phyloP scores from a whole-genome alignment of 1,284 basidiomycete genomes.

The Marasmius fiardii region DNA sequence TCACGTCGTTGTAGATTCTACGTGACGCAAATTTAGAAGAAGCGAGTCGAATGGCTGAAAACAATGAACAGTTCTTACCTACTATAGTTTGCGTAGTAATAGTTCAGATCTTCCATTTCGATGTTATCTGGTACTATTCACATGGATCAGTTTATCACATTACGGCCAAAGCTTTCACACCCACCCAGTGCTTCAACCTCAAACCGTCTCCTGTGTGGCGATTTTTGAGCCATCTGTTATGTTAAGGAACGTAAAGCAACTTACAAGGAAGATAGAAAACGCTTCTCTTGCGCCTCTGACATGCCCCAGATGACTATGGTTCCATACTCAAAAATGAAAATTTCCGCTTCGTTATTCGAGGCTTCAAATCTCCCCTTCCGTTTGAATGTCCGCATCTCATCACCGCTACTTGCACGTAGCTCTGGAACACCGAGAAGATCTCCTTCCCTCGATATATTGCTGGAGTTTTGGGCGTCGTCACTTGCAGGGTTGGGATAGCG shows the following conservation, averaged over 20 bases:
- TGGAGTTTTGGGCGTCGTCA: constrained; percentile 14
- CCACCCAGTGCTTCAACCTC: constrained; percentile 85
- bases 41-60: constrained; percentile 7
- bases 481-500: constrained; percentile 53
- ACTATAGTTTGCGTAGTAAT: constrained; percentile 96
- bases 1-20: constrained; percentile 98
- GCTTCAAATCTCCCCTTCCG: constrained; percentile 65
- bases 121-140: constrained; percentile 70
- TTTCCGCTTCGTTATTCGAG: constrained; percentile 73
- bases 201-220: constrained; percentile 72
- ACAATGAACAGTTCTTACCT: constrained; percentile 52
- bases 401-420: constrained; percentile 39
- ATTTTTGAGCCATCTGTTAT: constrained; percentile 12
- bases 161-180: constrained; percentile 14
- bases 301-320: constrained; percentile 97
- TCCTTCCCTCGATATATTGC: constrained; percentile 36
- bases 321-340: constrained; percentile 93
- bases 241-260: constrained; percentile 26
- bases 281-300: constrained; percentile 88
- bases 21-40: neutral
- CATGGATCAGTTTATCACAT: neutral
- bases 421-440: constrained; percentile 76
- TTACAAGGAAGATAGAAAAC: constrained; percentile 85
- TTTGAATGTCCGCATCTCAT: constrained; percentile 36
- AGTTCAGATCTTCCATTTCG: constrained; percentile 97